Base-by-base conservation (phyloP, 345 rosid genomes). In the Euphorbia lathyris region DNA sequence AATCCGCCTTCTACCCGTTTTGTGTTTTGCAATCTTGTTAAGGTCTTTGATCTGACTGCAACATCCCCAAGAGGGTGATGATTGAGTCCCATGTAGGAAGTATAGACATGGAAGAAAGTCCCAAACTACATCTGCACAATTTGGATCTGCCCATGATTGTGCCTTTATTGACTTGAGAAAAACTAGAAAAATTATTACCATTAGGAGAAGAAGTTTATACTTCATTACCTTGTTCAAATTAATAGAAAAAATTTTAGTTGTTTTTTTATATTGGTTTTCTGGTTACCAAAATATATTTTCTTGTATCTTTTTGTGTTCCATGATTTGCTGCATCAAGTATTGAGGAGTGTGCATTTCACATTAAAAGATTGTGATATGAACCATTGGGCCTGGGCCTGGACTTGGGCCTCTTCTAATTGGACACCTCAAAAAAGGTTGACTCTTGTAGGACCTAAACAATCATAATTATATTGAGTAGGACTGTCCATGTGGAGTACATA, bases 121-220 rank as follows among this genome's bases (percentile, higher is more conserved):
- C 66, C 30, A 38, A 0, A 40, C 50, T 25, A 40, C 30, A 63
- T 63, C 66, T 40, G 50, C 27, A 63, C 66, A 63, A 10, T 63
- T 38, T 11, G 50, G 66, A 38, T 38, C 66, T 38, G 27, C 7
- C 50, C 66, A 63, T 40, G 50, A 2, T 50, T 63, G 50, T 20
- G 30, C 29, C 29, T 9, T 20, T 7, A 63, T 63, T 11, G 66
- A 23, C 14, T 63, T 23, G 14, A 0, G 38, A 34, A 34, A 40
- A 38, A 38, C 50, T 63, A 40, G 29, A n/a, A 26, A 2, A 29
- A 12, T 30, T 45, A 59, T 3, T 19, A 19, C 64, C 17, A 30
- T 19, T 22, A 32, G 64, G 16, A 59, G 43, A 3, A 59, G 43
- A 59, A 59, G 3, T 2, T 32, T 34, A 30, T 14, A 25, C 43